These are phyloP conservation scores for Trapa incisa DNA, from an alignment of 345 rosid genomes.

Conservation along the genomic window DNA sequence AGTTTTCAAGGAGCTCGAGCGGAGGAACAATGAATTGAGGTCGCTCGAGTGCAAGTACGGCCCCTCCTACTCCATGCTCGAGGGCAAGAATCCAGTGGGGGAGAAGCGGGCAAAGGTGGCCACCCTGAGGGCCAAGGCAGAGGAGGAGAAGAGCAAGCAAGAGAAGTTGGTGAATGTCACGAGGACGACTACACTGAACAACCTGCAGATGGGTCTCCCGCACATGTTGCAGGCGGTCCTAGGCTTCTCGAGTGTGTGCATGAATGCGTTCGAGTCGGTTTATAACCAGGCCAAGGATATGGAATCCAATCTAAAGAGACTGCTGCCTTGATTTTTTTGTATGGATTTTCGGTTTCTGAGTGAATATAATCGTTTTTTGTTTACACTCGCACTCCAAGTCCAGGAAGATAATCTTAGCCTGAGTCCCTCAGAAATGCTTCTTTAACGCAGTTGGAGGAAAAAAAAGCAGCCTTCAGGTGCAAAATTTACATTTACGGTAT, in stretches of 20 bases:
- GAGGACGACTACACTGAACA: conserved; percentile 70
- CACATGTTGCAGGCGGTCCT: conserved; percentile 83
- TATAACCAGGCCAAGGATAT: conserved; percentile 53
- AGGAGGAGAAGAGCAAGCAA: conserved; percentile 74
- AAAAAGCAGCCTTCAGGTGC: background rate
- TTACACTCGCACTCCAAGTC: background rate
- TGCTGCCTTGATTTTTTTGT: conserved; percentile 22
- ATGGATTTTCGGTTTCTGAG: background rate
- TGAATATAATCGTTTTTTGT: background rate
- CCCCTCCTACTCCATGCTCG: conserved; percentile 45
- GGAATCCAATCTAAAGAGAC: conserved; percentile 34
- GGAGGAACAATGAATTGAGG: conserved; percentile 52
- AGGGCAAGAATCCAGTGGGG: conserved; percentile 44
- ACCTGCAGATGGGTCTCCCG: conserved; percentile 90
- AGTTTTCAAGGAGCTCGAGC: conserved; percentile 53
- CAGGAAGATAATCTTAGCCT: no score
- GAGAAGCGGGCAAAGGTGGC: conserved; percentile 64
- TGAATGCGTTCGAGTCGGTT: conserved; percentile 75
- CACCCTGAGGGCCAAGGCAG: conserved; percentile 47
- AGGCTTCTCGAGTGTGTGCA: conserved; percentile 89
- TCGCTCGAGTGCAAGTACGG: conserved; percentile 62
- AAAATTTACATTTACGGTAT: background rate
- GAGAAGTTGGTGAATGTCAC: conserved; percentile 65
- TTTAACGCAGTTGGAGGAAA: no score
- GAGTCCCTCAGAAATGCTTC: no score